Percentiles rank a stretch among this genome's conserved stretches.
These are phyloP conservation scores for Afroboletus lepidellus DNA, from an alignment of 1,284 basidiomycete genomes.

Conservation along the genomic window DNA sequence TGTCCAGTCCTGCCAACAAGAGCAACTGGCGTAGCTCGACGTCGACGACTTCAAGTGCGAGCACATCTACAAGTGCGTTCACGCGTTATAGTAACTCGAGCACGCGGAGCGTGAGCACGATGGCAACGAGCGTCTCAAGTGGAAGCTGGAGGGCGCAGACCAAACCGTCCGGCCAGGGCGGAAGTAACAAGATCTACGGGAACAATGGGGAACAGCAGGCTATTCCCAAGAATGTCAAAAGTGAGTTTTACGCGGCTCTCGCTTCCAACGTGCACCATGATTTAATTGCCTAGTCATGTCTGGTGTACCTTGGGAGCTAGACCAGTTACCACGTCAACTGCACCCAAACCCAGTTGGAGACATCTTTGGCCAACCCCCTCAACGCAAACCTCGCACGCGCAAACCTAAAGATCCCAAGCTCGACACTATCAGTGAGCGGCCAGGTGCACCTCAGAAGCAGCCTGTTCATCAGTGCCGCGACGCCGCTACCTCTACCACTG, in stretches of 20 bases:
- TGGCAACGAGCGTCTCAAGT: slow-evolving; percentile 72
- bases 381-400: slow-evolving; percentile 61
- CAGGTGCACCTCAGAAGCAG: slow-evolving; percentile 32
- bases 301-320: slow-evolving; percentile 72
- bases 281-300: slow-evolving; percentile 53
- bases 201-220: slow-evolving; percentile 29
- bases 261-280: slow-evolving; percentile 2
- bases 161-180: slow-evolving; percentile 21
- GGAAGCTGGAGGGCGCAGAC: slow-evolving; percentile 53
- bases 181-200: slow-evolving; percentile 17
- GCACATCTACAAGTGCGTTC: slow-evolving; percentile 66
- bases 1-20: slow-evolving; percentile 30
- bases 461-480: slow-evolving; percentile 42
- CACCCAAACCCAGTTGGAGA: slow-evolving; percentile 59
- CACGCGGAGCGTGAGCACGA: slow-evolving; percentile 67
- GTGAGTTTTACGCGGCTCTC: slow-evolving; percentile 44
- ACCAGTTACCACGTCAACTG: slow-evolving; percentile 62
- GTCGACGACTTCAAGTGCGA: slow-evolving; percentile 63
- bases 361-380: slow-evolving; percentile 58
- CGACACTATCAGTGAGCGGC: slow-evolving; percentile 73
- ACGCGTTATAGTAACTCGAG: slow-evolving; percentile 79
- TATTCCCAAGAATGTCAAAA: slow-evolving; percentile 75
- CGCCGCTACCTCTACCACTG: slow-evolving; percentile 67
- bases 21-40: slow-evolving; percentile 75
- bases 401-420: slow-evolving; percentile 64